These are phyloP conservation scores for Gossypium schwendimanii DNA, from an alignment of 441 rosid species.

Conservation along the genomic window DNA sequence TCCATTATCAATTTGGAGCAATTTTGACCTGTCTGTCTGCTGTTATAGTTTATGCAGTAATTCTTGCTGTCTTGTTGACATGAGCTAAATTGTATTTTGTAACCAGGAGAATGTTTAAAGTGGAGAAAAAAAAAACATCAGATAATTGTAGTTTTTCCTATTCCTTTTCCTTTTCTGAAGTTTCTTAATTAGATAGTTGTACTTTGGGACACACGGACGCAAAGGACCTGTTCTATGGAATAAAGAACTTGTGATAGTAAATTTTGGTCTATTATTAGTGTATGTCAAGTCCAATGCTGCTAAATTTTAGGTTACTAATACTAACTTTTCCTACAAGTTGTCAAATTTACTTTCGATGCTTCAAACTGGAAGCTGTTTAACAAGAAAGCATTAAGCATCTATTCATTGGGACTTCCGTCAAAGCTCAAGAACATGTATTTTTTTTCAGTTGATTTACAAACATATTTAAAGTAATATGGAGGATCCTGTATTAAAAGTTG, in stretches of 20 bases:
- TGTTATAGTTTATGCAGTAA: background rate
- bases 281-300: no score
- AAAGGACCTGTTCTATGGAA: background rate
- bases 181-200: background rate
- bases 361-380: no score
- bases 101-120: background rate
- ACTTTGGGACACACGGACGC: background rate
- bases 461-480: no score
- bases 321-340: no score
- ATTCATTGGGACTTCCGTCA: no score
- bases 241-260: background rate
- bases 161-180: background rate
- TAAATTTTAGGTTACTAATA: no score
- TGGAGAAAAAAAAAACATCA: background rate
- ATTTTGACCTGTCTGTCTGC: constrained; percentile 14
- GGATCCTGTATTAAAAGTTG: no score
- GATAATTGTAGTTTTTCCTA: background rate
- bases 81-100: background rate
- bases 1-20: background rate
- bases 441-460: no score
- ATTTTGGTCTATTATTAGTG: background rate
- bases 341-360: no score
- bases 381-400: no score
- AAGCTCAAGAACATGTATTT: no score
- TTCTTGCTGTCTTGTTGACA: background rate